Percentiles rank a stretch among this genome's conserved stretches.
Conservation (phyloP, 1,139 yeast genomes). For the Saccharomyces hybrid region DNA sequence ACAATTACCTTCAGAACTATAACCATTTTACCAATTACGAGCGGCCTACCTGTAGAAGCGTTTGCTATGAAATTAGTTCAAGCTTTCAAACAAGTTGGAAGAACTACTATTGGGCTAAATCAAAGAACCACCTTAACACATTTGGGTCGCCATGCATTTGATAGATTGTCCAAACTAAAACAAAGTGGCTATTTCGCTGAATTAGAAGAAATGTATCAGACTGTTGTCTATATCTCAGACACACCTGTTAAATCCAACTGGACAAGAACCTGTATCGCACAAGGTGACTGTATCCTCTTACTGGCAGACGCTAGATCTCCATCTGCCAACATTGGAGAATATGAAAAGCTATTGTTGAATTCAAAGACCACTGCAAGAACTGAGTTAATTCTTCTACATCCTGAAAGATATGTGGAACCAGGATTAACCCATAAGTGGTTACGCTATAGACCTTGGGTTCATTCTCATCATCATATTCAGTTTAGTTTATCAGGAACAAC, state of each 20-base stretch:
- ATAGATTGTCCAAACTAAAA: constrained; percentile 74
- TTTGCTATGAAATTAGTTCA: constrained; percentile 67
- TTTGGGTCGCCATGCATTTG: constrained; percentile 89
- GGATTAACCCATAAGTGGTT: constrained; percentile 85
- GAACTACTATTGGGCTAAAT: constrained; percentile 67
- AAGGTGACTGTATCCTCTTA: constrained; percentile 80
- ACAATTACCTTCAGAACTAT: constrained; percentile 56
- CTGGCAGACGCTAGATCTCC: constrained; percentile 58
- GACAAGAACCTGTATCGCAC: constrained; percentile 89
- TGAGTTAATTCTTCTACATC: constrained; percentile 76
- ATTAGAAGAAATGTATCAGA: constrained; percentile 80
- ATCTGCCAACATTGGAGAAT: constrained; percentile 73
- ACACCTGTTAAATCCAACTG: constrained; percentile 76
- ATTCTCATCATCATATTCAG: constrained; percentile 86
- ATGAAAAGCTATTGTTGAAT: constrained; percentile 66
- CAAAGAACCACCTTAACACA: constrained; percentile 75
- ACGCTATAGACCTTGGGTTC: constrained; percentile 80
- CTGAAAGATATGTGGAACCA: constrained; percentile 71
- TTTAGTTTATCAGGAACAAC: constrained; percentile 12
- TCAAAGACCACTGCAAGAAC: constrained; percentile 82
- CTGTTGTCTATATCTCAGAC: constrained; percentile 83
- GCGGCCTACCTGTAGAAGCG: constrained; percentile 75
- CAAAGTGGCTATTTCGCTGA: constrained; percentile 86
- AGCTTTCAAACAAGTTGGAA: constrained; percentile 66
- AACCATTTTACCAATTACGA: constrained; percentile 70